Evolutionary conservation across 2,329 filamentous ascomycete genomes (phyloP).

Genomic region (Fusarium phyllophilum): DNA sequence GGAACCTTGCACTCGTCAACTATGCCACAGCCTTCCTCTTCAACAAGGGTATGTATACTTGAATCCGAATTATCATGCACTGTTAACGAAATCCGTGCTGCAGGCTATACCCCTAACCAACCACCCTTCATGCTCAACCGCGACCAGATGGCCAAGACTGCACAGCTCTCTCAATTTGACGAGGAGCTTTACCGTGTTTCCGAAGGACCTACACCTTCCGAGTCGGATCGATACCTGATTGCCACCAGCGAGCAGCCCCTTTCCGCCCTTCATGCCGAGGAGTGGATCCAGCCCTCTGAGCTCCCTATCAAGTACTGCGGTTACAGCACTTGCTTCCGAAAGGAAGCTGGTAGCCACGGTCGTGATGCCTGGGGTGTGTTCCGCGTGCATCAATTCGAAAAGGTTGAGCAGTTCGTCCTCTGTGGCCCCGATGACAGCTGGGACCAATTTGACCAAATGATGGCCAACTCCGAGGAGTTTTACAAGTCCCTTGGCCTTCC

Average conservation of each 20-base stretch:
- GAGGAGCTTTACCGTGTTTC: conserved; percentile 98
- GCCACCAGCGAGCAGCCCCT: conserved; percentile 95
- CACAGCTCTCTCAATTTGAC: conserved; percentile 96
- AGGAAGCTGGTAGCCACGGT: conserved; percentile 87
- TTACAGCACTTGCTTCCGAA: conserved; percentile 94
- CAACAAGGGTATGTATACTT: conserved; percentile 35
- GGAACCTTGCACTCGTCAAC: conserved; percentile 90
- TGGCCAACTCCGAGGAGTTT: conserved; percentile 89
- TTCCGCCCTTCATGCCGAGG: conserved; percentile 89
- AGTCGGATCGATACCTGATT: conserved; percentile 83
- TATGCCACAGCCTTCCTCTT: conserved; percentile 90
- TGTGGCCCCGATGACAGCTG: conserved; percentile 91
- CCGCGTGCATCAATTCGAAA: conserved; percentile 98
- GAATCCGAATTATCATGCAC: neutral
- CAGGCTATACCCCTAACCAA: conserved; percentile 82
- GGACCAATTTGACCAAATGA: conserved; percentile 95
- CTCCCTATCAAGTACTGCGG: conserved; percentile 86
- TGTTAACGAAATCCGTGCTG: conserved; percentile 6
- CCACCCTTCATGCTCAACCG: conserved; percentile 95
- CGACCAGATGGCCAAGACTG: conserved; percentile 97
- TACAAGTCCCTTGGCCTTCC: conserved; percentile 90
- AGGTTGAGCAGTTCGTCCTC: conserved; percentile 83
- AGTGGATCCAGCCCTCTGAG: conserved; percentile 88
- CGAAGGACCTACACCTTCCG: conserved; percentile 82
- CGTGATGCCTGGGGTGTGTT: conserved; percentile 98